Base-by-base conservation (phyloP, 2,329 filamentous ascomycete genomes). In the Trichocomaceae sp. region DNA sequence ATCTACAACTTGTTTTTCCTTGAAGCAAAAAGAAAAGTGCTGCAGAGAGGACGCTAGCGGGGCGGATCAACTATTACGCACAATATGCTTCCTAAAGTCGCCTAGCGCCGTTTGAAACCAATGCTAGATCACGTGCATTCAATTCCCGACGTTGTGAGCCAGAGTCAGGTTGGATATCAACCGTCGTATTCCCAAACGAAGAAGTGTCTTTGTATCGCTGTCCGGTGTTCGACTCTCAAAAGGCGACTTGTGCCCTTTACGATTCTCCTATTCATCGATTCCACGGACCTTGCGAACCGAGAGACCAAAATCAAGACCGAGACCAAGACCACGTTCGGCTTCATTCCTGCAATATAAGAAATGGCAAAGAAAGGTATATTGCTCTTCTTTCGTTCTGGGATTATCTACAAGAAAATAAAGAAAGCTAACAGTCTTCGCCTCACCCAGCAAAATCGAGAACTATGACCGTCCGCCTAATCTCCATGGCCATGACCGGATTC, bases 401-500 rank as follows among this genome's bases (percentile, higher is more conserved):
- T 29, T 6, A 29, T 29, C 26, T 29, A 33, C 48, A 41, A 9
- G 19, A 20, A 17, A 19, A 10, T 2, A n/a, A 50, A 17, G 26
- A 50, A 50, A 22, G 29, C 26, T 50, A 35, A 37, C n/a, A 17
- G 1, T 12, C 17, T 15, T 17, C 20, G 10, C 23, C 23, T 26
- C 23, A 3, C 12, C 9, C 71, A 95, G 90, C 80, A 58, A 97
- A 97, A 80, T 88, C 91, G 69, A 90, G 95, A 72, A 86, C 92
- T 62, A 86, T 99, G 70, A 83, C 88, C 69, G 92, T 96, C 72
- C 91, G 93, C 71, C 86, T 99, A 63, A 79, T 99, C 72, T 96
- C 90, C 60, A 99, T 99, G 93, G 93, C 93, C 71, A 86, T 96
- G 86, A 99, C 93, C 23, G 93, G 93, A 67, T 99, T 90, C 81